phyloP scores from a whole-genome alignment of 306 rosid genomes.

The Vachellia pachyceras region DNA sequence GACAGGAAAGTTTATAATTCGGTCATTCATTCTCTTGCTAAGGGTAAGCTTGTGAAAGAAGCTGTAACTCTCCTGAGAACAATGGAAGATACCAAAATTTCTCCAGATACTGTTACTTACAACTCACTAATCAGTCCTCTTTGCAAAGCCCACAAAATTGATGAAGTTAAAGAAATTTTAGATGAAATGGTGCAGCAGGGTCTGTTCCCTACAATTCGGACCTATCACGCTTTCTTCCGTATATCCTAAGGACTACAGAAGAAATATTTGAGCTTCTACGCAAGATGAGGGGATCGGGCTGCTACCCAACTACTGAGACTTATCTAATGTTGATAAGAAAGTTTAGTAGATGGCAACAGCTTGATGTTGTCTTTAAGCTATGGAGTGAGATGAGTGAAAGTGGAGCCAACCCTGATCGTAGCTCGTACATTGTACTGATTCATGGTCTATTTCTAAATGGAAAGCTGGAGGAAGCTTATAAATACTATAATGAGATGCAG shows the following conservation, averaged over 20 bases:
- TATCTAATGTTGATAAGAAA: conserved; percentile 85
- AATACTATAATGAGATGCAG: conserved; percentile 83
- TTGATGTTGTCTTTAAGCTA: conserved; percentile 73
- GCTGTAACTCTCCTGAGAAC: conserved; percentile 62
- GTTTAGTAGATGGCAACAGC: conserved; percentile 81
- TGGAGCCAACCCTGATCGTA: conserved; percentile 76
- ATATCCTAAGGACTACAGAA: conserved; percentile 56
- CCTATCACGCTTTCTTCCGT: conserved; percentile 85
- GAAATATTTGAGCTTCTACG: conserved; percentile 72
- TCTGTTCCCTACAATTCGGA: conserved; percentile 73
- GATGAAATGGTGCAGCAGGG: conserved; percentile 61
- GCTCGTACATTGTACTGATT: conserved; percentile 81
- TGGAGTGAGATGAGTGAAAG: conserved; percentile 75
- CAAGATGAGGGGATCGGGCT: conserved; percentile 69
- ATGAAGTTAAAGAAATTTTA: conserved; percentile 65
- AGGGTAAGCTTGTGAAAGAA: conserved; percentile 64
- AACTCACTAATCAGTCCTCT: conserved; percentile 87
- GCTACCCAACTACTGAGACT: conserved; percentile 74
- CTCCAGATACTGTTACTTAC: conserved; percentile 77
- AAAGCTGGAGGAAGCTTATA: conserved; percentile 74
- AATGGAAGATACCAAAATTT: conserved; percentile 68
- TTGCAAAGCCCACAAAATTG: conserved; percentile 67
- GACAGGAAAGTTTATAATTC: conserved; percentile 90
- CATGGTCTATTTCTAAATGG: conserved; percentile 92
- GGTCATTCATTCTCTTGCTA: conserved; percentile 75